Evolutionary conservation across 257 asterid genomes (phyloP).

Genomic region (Apocynum venetum): DNA sequence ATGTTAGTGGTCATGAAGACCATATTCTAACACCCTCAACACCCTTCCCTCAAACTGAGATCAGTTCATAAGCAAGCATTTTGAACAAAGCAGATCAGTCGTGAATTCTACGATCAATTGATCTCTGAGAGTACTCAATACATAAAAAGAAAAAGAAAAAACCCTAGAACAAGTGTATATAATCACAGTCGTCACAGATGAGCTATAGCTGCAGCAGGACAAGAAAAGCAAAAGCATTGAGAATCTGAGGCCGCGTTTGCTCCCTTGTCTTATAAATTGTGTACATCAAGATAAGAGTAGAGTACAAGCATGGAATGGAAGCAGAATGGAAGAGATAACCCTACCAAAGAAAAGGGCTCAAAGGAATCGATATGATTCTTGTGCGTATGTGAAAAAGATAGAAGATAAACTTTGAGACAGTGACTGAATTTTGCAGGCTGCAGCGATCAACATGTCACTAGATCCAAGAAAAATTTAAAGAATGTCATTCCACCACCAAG

Average conservation of each 20-base stretch:
- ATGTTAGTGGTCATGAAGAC: too few species aligned
- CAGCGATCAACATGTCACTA: not conserved
- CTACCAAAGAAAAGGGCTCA: not conserved
- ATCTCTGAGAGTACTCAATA: too few species aligned
- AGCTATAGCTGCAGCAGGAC: not conserved
- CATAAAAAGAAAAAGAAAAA: not conserved
- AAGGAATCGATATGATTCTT: not conserved
- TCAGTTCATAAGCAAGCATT: too few species aligned
- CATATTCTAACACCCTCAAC: too few species aligned
- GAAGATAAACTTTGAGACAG: conserved; percentile 5
- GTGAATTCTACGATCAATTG: too few species aligned
- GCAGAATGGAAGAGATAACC: not conserved
- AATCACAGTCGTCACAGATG: too few species aligned
- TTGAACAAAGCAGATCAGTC: too few species aligned
- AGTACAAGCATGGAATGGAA: not conserved
- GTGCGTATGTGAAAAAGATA: not conserved
- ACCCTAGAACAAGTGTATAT: not conserved
- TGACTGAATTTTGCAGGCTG: not conserved
- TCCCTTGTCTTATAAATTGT: not conserved
- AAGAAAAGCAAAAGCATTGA: not conserved
- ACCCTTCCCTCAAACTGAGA: too few species aligned
- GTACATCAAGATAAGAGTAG: not conserved
- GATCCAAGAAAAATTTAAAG: not conserved
- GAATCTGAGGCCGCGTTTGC: not conserved
- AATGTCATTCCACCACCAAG: not conserved